These are phyloP conservation scores for Biscutella laevigata DNA, from an alignment of 441 rosid genomes.

Conservation along the genomic window DNA sequence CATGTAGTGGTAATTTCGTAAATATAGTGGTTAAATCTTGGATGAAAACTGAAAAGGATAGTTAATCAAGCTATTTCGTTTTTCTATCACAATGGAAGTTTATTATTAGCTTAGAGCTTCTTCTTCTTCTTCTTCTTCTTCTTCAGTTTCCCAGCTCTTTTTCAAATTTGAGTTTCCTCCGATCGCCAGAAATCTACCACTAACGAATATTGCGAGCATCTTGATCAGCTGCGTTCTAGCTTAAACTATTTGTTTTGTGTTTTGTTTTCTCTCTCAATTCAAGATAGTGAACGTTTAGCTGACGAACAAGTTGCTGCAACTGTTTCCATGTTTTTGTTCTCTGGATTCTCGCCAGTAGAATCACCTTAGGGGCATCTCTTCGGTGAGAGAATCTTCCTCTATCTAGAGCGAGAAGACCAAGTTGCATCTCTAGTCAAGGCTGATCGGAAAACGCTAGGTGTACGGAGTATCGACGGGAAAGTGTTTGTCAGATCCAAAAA, in stretches of 20 bases:
- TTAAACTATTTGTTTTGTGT: not conserved
- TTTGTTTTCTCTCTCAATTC: not conserved
- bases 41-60: too few relatives aligned
- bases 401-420: not conserved
- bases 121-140: conserved; percentile 17
- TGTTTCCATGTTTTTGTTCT: not conserved
- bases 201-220: not conserved
- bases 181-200: not conserved
- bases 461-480: conserved; percentile 3
- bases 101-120: conserved; percentile 16
- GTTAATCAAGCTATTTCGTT: too few relatives aligned
- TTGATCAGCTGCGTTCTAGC: conserved; percentile 4
- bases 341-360: not conserved
- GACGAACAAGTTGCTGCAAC: conserved; percentile 13
- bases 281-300: not conserved
- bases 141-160: conserved; percentile 1
- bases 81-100: not conserved
- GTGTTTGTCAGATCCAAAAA: too few relatives aligned
- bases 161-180: not conserved
- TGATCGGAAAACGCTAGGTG: not conserved
- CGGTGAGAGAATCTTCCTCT: not conserved
- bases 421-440: not conserved
- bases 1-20: conserved; percentile 22
- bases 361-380: not conserved
- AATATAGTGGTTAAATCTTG: conserved; percentile 18